Conservation (phyloP, 2,329 filamentous ascomycete genomes). For the Fusarium bactridioides region DNA sequence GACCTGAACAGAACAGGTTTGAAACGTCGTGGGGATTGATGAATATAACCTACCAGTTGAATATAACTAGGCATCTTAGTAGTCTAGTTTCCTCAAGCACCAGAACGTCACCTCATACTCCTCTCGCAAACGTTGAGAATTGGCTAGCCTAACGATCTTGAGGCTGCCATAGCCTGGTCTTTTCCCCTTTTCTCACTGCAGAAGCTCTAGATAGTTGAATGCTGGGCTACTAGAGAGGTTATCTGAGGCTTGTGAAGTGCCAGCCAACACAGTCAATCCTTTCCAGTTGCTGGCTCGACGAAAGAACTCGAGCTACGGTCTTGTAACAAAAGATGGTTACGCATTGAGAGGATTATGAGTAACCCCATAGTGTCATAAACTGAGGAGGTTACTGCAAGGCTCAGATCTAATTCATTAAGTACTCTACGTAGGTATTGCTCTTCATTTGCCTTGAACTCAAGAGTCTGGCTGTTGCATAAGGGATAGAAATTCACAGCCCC, state of each 20-base stretch:
- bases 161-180: not conserved
- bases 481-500: not conserved
- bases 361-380: not conserved
- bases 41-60: not conserved
- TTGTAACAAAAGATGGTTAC: not conserved
- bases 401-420: not conserved
- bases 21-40: not conserved
- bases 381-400: not conserved
- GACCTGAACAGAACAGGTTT: not conserved
- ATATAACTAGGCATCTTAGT: not conserved
- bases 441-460: not conserved
- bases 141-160: not conserved
- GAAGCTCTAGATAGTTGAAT: not conserved
- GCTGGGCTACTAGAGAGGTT: not conserved
- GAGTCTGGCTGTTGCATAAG: not conserved
- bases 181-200: not conserved
- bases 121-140: not conserved
- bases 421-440: not conserved
- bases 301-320: not conserved
- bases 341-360: not conserved
- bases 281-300: not conserved
- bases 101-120: not conserved
- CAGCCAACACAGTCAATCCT: not conserved
- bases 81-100: not conserved
- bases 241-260: not conserved